These are phyloP conservation scores for Limtongia smithiae DNA, from an alignment of 805 yeast species.

Conservation along the genomic window DNA sequence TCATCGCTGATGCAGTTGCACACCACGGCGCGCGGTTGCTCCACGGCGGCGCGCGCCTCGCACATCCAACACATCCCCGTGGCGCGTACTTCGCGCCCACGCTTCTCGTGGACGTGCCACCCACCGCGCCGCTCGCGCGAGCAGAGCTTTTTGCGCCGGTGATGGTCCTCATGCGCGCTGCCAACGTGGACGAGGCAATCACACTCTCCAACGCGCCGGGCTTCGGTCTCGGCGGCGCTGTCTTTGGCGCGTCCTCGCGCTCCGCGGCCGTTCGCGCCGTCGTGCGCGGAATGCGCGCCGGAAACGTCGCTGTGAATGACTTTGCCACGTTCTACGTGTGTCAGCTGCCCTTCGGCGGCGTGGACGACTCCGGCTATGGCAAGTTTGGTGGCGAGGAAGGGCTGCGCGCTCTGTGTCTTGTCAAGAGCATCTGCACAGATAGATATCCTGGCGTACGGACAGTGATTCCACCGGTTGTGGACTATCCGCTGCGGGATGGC, in stretches of 20 bases:
- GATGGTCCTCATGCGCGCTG: conserved; percentile 72
- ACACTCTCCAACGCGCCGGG: conserved; percentile 76
- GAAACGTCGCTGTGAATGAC: conserved; percentile 95
- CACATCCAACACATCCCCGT: conserved; percentile 90
- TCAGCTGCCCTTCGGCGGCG: conserved; percentile 96
- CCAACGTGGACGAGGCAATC: conserved; percentile 62
- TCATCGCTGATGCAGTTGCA: conserved; percentile 68
- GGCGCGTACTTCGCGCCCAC: conserved; percentile 96
- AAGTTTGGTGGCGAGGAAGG: conserved; percentile 99
- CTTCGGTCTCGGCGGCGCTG: conserved; percentile 89
- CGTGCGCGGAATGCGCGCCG: conserved; percentile 67
- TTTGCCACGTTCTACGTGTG: conserved; percentile 93
- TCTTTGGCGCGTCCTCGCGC: conserved; percentile 62
- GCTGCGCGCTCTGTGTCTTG: conserved; percentile 78
- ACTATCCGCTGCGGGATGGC: conserved; percentile 82
- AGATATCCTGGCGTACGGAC: conserved; percentile 65
- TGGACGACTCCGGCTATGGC: conserved; percentile 90
- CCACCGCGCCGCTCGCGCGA: conserved; percentile 73
- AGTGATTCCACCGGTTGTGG: conserved; percentile 85
- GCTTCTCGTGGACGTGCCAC: conserved; percentile 72
- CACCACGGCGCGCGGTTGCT: conserved; percentile 80
- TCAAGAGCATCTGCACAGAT: conserved; percentile 85
- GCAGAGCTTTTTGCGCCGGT: conserved; percentile 96
- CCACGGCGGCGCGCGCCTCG: conserved; percentile 74
- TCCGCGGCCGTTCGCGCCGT: conserved; percentile 55